Percentiles rank a stretch among this genome's conserved stretches.
phyloP scores from a whole-genome alignment of 2,329 filamentous ascomycete species.

The Fusarium goolgardi region DNA sequence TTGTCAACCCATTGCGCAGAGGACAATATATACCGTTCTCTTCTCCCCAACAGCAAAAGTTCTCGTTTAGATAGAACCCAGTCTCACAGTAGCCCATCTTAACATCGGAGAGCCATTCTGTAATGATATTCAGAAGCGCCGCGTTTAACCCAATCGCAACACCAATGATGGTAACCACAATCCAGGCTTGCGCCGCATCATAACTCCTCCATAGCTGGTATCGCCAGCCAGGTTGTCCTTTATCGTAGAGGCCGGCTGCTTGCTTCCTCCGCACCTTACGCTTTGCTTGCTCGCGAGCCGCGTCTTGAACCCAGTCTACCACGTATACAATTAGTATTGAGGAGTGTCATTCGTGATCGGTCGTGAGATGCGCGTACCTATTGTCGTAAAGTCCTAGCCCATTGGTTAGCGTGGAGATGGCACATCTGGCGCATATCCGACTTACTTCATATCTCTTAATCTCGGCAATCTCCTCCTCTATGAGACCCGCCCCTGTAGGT shows the following conservation, averaged over 20 bases:
- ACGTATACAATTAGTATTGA: conserved; percentile 49
- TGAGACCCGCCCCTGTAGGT: conserved; percentile 71
- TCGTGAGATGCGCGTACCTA: conserved; percentile 64
- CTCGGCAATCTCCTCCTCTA: conserved; percentile 95
- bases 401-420: conserved; percentile 47
- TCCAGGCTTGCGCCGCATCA: conserved; percentile 97
- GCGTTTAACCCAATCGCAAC: conserved; percentile 94
- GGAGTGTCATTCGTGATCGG: conserved; percentile 5
- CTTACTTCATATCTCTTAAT: conserved; percentile 94
- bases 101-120: conserved; percentile 95
- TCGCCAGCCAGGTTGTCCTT: conserved; percentile 79
- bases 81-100: conserved; percentile 97
- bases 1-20: not conserved
- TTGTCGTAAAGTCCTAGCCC: conserved; percentile 88
- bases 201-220: conserved; percentile 86
- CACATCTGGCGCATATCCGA: conserved; percentile 2
- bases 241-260: conserved; percentile 77
- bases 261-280: conserved; percentile 80
- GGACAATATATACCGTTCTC: conserved; percentile 71
- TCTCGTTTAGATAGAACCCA: conserved; percentile 96
- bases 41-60: conserved; percentile 97
- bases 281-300: conserved; percentile 86
- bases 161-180: conserved; percentile 93
- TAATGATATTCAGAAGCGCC: conserved; percentile 92
- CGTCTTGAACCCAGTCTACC: conserved; percentile 96